phyloP scores from a whole-genome alignment of 2,329 filamentous ascomycete species.

The Eutypella sp. region DNA sequence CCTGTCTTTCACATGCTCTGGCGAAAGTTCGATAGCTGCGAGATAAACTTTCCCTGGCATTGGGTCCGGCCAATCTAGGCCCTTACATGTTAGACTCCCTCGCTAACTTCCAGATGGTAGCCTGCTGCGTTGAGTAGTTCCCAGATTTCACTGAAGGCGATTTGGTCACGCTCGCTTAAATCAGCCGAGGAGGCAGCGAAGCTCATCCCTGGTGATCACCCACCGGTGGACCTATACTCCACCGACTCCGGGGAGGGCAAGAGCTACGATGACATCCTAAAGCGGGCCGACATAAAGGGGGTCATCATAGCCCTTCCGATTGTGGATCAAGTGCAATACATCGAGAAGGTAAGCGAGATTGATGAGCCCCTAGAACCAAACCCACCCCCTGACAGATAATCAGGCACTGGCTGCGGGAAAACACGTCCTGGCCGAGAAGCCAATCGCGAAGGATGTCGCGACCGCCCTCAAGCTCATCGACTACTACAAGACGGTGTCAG shows the following conservation, averaged over 20 bases:
- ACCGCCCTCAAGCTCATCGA: constrained; percentile 35
- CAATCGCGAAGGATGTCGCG: constrained; percentile 56
- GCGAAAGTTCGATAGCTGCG: no score
- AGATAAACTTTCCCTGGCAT: neutral
- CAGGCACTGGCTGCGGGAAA: constrained; percentile 57
- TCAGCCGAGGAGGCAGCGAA: constrained; percentile 39
- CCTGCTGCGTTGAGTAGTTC: constrained; percentile 46
- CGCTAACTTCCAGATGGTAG: constrained; percentile 16
- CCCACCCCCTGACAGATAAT: neutral
- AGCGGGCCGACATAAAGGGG: constrained; percentile 38
- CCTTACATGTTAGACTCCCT: neutral
- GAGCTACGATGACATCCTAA: constrained; percentile 38
- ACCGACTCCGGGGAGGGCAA: constrained; percentile 28
- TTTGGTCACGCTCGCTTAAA: constrained; percentile 49
- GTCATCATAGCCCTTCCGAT: constrained; percentile 52
- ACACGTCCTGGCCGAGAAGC: constrained; percentile 67
- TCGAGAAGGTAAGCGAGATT: constrained; percentile 36
- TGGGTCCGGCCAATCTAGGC: neutral
- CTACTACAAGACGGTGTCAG: constrained; percentile 26
- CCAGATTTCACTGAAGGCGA: constrained; percentile 44
- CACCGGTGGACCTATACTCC: constrained; percentile 24
- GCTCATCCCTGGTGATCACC: constrained; percentile 20
- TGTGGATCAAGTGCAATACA: constrained; percentile 50
- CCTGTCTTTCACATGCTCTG: no score
- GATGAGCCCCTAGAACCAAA: neutral